phyloP scores from a whole-genome alignment of 2,329 filamentous ascomycete species.

The Sclerotinia glacialis region DNA sequence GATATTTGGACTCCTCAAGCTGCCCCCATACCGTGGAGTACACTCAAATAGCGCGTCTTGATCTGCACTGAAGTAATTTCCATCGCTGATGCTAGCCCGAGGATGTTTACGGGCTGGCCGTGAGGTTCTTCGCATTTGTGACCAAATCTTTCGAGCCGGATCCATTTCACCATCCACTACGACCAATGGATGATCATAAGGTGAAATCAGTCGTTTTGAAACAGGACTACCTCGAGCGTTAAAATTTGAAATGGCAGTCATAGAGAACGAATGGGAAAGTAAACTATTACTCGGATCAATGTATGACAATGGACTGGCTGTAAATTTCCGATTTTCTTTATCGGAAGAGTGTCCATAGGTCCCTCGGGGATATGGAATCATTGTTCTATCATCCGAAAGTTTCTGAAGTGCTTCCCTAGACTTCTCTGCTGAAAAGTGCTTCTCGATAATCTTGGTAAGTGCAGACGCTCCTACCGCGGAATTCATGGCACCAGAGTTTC shows the following conservation, averaged over 20 bases:
- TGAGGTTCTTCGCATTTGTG: conserved; percentile 36
- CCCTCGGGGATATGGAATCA: conserved; percentile 24
- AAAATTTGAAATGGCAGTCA: conserved; percentile 16
- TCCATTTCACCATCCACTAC: conserved; percentile 29
- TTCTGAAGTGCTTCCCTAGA: conserved; percentile 29
- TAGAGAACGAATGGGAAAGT: conserved; percentile 17
- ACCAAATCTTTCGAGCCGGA: conserved; percentile 39
- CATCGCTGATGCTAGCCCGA: conserved; percentile 29
- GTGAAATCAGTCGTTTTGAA: neutral
- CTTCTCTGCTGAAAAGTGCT: conserved; percentile 29
- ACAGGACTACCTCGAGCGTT: conserved; percentile 1
- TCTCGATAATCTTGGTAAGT: conserved; percentile 33
- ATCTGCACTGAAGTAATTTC: conserved; percentile 29
- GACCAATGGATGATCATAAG: conserved; percentile 19
- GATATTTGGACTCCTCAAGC: neutral
- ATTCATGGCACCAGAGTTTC: conserved; percentile 40
- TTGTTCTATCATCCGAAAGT: conserved; percentile 27
- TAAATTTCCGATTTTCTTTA: conserved; percentile 18
- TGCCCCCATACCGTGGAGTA: neutral
- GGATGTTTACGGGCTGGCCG: conserved; percentile 26
- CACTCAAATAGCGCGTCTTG: conserved; percentile 3
- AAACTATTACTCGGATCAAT: neutral
- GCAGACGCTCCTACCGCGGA: conserved; percentile 29
- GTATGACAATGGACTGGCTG: neutral
- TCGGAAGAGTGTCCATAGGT: conserved; percentile 9